Percentiles rank a stretch among this genome's conserved stretches.
These are phyloP conservation scores for Suillus paluster DNA, from an alignment of 768 basidiomycete species.

Conservation along the genomic window DNA sequence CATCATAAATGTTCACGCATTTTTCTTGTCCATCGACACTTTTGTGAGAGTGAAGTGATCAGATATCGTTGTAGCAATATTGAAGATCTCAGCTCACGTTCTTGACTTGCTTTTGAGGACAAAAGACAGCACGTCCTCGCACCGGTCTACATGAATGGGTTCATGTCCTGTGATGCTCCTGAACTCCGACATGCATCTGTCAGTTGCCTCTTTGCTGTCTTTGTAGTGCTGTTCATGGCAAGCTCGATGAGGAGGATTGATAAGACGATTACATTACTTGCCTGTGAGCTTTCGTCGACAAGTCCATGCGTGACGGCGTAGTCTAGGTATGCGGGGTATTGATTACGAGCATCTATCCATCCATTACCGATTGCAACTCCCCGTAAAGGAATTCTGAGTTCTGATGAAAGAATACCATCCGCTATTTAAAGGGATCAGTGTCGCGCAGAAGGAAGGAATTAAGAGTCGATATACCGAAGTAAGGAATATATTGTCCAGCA, in stretches of 20 bases:
- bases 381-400: slow-evolving; percentile 63
- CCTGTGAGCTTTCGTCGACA: slow-evolving; percentile 71
- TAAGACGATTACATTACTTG: slow-evolving; percentile 36
- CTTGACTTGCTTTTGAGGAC: slow-evolving; percentile 36
- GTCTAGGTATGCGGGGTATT: slow-evolving; percentile 91
- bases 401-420: slow-evolving; percentile 70
- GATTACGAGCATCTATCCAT: slow-evolving; percentile 90
- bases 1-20: slow-evolving; percentile 95
- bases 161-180: slow-evolving; percentile 47
- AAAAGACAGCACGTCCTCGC: slow-evolving; percentile 60
- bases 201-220: slow-evolving; percentile 56
- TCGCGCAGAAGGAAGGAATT: not conserved
- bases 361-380: slow-evolving; percentile 96
- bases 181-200: slow-evolving; percentile 58
- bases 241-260: slow-evolving; percentile 1
- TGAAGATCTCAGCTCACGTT: slow-evolving; percentile 22
- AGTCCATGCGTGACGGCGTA: slow-evolving; percentile 82
- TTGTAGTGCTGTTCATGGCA: slow-evolving; percentile 58
- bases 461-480: slow-evolving; percentile 64
- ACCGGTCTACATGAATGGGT: slow-evolving; percentile 58
- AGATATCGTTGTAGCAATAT: not conserved
- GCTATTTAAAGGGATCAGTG: slow-evolving; percentile 47
- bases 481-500: slow-evolving; percentile 98
- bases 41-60: slow-evolving; percentile 2
- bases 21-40: slow-evolving; percentile 71